Evolutionary conservation across 768 basidiomycete species (phyloP).

Genomic region (Boletus rubroflammeus): DNA sequence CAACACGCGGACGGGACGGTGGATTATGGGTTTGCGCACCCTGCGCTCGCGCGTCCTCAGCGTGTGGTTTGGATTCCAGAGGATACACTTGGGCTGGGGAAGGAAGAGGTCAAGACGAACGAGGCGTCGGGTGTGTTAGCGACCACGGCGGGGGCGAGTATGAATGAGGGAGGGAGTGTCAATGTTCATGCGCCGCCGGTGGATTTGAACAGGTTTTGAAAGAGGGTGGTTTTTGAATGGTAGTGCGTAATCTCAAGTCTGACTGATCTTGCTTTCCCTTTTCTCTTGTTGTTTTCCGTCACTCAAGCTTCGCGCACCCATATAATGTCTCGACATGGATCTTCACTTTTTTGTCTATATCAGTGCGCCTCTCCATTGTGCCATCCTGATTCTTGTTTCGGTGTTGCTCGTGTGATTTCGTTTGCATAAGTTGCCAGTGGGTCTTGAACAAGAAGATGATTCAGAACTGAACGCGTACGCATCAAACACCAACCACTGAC

Average conservation of each 20-base stretch:
- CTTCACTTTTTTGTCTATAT: background rate
- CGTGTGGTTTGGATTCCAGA: slow-evolving; percentile 81
- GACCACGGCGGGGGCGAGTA: slow-evolving; percentile 46
- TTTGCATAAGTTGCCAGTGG: background rate
- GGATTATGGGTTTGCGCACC: slow-evolving; percentile 81
- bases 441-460: background rate
- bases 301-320: background rate
- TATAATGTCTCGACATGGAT: background rate
- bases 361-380: background rate
- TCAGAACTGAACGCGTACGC: slow-evolving; percentile 44
- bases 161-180: slow-evolving; percentile 63
- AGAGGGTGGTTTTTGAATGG: background rate
- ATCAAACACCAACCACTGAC: slow-evolving; percentile 66
- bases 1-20: slow-evolving; percentile 24
- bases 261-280: background rate
- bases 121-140: slow-evolving; percentile 48
- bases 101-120: slow-evolving; percentile 59
- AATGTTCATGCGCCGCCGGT: slow-evolving; percentile 19
- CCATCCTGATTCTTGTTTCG: slow-evolving; percentile 49
- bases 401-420: slow-evolving; percentile 43
- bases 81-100: slow-evolving; percentile 53
- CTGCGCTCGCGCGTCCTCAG: slow-evolving; percentile 72
- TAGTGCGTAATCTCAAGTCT: background rate
- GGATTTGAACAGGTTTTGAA: slow-evolving; percentile 30
- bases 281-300: background rate